Percentiles rank a stretch among this genome's conserved stretches.
Conservation (phyloP, 225 moss, liverwort and hornwort species). For the Marchantia polymorpha region DNA sequence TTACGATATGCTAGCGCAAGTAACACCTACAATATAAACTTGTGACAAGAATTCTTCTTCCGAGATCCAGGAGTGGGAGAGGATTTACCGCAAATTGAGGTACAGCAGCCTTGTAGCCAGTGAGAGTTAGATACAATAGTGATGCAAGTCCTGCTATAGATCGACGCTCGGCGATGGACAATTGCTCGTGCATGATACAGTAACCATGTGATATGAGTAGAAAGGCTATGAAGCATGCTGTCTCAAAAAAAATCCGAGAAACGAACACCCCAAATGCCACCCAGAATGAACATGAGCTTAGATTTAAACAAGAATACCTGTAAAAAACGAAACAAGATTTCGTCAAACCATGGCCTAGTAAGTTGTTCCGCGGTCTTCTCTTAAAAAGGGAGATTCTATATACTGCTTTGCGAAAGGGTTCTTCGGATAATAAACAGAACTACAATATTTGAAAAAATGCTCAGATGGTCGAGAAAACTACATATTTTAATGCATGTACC, state of each 20-base stretch:
- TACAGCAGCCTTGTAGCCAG: conserved; percentile 88
- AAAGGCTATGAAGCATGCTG: conserved; percentile 75
- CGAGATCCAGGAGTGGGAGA: neutral
- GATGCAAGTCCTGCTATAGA: conserved; percentile 77
- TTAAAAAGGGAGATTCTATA: too few species aligned
- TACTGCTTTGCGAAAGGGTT: too few species aligned
- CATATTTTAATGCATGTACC: too few species aligned
- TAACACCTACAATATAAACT: neutral
- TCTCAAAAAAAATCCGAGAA: conserved; percentile 84
- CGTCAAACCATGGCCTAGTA: neutral
- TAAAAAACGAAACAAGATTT: neutral
- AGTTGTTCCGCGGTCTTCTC: neutral
- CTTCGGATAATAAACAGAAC: too few species aligned
- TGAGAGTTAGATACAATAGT: conserved; percentile 73
- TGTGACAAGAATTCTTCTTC: neutral
- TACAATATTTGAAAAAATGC: too few species aligned
- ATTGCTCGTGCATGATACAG: conserved; percentile 89
- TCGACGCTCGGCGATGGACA: conserved; percentile 69
- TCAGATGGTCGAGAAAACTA: too few species aligned
- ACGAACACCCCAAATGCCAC: conserved; percentile 95
- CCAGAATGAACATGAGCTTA: conserved; percentile 91
- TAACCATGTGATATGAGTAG: conserved; percentile 88
- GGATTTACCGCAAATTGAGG: conserved; percentile 73
- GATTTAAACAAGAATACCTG: conserved; percentile 89
- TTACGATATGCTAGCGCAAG: too few species aligned